phyloP scores from a whole-genome alignment of 352 stramenopile species.

The Globisporangium radiosum region DNA sequence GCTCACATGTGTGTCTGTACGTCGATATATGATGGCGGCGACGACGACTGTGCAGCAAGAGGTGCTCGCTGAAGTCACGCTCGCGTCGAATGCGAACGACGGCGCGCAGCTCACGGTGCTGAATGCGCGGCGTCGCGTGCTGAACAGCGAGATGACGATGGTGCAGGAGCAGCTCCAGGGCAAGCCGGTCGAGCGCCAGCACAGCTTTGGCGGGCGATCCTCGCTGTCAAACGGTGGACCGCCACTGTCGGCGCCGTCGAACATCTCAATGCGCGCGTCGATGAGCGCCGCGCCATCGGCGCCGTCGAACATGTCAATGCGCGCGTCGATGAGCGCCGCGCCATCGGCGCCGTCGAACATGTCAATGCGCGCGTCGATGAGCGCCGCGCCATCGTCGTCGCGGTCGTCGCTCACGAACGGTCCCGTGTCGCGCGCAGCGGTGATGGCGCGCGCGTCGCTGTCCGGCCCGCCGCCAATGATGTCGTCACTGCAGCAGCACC shows the following conservation, averaged over 20 bases:
- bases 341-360: constrained; percentile 4
- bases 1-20: no score
- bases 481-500: not conserved
- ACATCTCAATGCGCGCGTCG: not conserved
- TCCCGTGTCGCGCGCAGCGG: not conserved
- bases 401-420: not conserved
- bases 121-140: constrained; percentile 40
- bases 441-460: constrained; percentile 4
- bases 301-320: not conserved
- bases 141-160: constrained; percentile 73
- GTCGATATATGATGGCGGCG: not conserved
- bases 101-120: constrained; percentile 35
- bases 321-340: not conserved
- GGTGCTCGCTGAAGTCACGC: constrained; percentile 51
- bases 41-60: constrained; percentile 40
- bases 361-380: not conserved
- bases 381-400: not conserved
- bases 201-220: no score
- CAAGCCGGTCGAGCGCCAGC: not conserved
- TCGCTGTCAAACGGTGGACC: no score
- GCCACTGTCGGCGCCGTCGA: constrained; percentile 1
- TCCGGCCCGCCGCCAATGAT: constrained; percentile 1
- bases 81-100: constrained; percentile 51
- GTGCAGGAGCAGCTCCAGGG: constrained; percentile 39
- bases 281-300: not conserved